Base-by-base conservation (phyloP, 768 basidiomycete species). In the Russula sp. region DNA sequence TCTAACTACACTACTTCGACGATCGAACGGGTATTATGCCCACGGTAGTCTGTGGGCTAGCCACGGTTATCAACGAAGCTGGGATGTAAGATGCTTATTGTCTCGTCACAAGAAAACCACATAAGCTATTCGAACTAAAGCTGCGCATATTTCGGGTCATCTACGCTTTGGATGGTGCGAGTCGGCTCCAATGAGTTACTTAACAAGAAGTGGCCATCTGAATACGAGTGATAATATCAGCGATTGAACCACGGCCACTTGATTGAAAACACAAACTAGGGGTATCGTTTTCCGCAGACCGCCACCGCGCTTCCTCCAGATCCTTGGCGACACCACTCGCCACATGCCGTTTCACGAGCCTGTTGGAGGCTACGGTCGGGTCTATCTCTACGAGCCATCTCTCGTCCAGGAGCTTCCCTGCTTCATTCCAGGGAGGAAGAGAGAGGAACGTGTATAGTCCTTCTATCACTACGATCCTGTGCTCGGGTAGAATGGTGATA, bases 391-490 rank as follows among this genome's bases (percentile, higher is more conserved):
- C 73, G 75, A 84, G 87, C 82, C 91, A 89, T 10, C 90, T 78
- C 69, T 94, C 89, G 70, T 96, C 89, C 62, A 95, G 77, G 58
- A 83, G 69, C 18, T 75, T 70, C 0, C 84, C 82, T 1, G 86
- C 90, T 14, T 81, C 78, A 1, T 70, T 72, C 95, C 95, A 97
- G 0, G 88, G 87, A 0, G 82, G 75, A 27, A 85, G 74, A n/a
- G 83, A 77, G 34, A 97, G 80, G 68, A 92, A 84, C 2, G 85
- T 80, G 73, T 98, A 97, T n/a, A 97, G 75, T 0, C 95, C 94
- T 74, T 98, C 95, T 65, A 98, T 82, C 63, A 98, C 72, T 48
- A 97, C 80, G 58, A 98, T 82, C 13, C 89, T 84, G 69, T 95
- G 88, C 37, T 77, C 69, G 0, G 87, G 82, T 31, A 76, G 69